These are phyloP conservation scores for Paecilomyces dactylethromorphus DNA, from an alignment of 2,329 filamentous ascomycete genomes.

Conservation along the genomic window DNA sequence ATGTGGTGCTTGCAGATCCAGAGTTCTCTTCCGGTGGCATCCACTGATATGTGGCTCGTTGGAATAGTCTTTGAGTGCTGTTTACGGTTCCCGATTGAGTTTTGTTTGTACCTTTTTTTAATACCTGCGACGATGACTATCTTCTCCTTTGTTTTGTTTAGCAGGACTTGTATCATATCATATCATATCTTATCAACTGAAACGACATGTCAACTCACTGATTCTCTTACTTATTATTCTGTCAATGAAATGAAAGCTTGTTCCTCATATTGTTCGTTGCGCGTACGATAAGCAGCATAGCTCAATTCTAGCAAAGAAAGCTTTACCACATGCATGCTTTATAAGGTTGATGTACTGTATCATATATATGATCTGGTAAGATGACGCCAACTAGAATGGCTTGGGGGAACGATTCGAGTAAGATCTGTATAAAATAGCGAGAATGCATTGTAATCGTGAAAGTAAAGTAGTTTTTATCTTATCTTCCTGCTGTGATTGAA, in stretches of 20 bases:
- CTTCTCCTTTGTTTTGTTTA: background rate
- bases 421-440: too few species aligned
- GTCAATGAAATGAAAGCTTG: slow-evolving; percentile 6
- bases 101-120: background rate
- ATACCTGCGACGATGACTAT: background rate
- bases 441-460: too few species aligned
- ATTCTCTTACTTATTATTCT: slow-evolving; percentile 5
- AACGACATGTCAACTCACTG: background rate
- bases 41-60: background rate
- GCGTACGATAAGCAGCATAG: too few species aligned
- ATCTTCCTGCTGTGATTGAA: too few species aligned
- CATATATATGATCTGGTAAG: too few species aligned
- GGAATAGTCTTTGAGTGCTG: background rate
- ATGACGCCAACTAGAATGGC: too few species aligned
- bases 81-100: background rate
- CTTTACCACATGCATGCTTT: too few species aligned
- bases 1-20: background rate
- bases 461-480: too few species aligned
- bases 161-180: background rate
- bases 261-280: too few species aligned
- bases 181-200: background rate
- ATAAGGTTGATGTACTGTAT: too few species aligned
- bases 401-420: too few species aligned
- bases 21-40: background rate
- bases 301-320: too few species aligned